Evolutionary conservation across 2,329 filamentous ascomycete genomes (phyloP), one percentile per base, ranked within the genome.

Genomic region (Colletotrichum navitas): DNA sequence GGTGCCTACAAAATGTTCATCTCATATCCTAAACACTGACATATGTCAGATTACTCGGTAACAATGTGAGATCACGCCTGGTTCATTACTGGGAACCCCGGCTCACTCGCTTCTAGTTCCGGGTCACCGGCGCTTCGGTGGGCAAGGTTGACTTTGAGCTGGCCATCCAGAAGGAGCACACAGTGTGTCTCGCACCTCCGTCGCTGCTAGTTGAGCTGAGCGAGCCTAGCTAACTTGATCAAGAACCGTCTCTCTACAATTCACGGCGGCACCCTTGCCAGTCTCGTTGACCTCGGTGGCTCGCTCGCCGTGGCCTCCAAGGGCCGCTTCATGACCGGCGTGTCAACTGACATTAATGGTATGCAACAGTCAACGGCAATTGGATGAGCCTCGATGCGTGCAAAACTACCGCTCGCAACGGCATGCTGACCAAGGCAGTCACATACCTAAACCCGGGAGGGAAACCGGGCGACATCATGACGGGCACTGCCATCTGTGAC

Each of bases 261-360:
- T 36, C 93, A 95, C 76, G 93, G 93, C 24, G 93, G 93, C 5
- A 93, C 93, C 0, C 90, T 95, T 36, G 93, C 93, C 4, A 93
- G 90, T 78, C 91, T 95, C 82, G 91, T 92, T 36, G 90, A 92
- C 73, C 82, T 92, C 0, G 89, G 89, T 14, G 90, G 90, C 18
- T 92, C 90, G 0, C 83, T 92, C 3, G 90, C 90, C 12, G 89
- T 92, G 3, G 90, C 90, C 1, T 91, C 90, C 1, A 89, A 86
- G 73, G 90, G 90, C 0, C 81, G 89, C 1, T 91, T 88, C 75
- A 84, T 86, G 24, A 92, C 90, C 0, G 90, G 90, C 14, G 90
- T 92, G 4, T 90, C 90, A 2, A 92, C 90, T 0, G 90, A 92
- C 74, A 78, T 92, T 18, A 92, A 90, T 65, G 88, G 89, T 89